Evolutionary conservation across 2,329 filamentous ascomycete genomes (phyloP).

Genomic region (Scytalidium lignicola): DNA sequence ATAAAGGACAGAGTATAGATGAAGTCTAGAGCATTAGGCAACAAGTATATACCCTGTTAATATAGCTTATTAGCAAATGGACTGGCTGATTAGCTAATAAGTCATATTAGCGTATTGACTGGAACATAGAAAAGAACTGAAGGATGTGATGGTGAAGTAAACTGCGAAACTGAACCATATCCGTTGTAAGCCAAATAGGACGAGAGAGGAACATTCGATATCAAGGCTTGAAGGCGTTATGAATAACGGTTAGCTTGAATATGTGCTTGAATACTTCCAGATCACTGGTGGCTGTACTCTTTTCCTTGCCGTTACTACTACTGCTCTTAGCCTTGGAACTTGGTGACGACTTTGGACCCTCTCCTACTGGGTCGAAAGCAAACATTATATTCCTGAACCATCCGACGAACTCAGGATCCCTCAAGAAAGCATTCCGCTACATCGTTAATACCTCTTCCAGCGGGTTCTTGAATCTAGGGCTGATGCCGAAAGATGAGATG

Average conservation of each 20-base stretch:
- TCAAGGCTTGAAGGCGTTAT: constrained; percentile 5
- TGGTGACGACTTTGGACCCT: background rate
- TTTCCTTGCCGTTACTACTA: background rate
- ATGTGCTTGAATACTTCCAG: constrained; percentile 48
- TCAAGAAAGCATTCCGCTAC: constrained; percentile 60
- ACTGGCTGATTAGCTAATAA: no score
- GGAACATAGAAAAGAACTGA: background rate
- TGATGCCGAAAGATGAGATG: constrained; percentile 60
- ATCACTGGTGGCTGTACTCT: constrained; percentile 29
- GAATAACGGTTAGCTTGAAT: constrained; percentile 41
- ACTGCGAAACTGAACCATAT: background rate
- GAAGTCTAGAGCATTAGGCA: no score
- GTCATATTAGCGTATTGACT: no score
- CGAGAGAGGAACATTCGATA: background rate
- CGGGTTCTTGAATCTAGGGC: constrained; percentile 59
- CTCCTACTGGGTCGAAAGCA: constrained; percentile 49
- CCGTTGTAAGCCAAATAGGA: no score
- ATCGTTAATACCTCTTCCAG: constrained; percentile 59
- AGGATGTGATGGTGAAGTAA: constrained; percentile 1
- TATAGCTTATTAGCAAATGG: no score
- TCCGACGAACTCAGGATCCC: constrained; percentile 58
- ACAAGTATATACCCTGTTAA: no score
- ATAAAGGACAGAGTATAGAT: no score
- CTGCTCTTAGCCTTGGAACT: background rate
- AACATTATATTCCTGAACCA: constrained; percentile 59